Conservation (phyloP, 805 yeast genomes). For the Starmerella tilneyi region DNA sequence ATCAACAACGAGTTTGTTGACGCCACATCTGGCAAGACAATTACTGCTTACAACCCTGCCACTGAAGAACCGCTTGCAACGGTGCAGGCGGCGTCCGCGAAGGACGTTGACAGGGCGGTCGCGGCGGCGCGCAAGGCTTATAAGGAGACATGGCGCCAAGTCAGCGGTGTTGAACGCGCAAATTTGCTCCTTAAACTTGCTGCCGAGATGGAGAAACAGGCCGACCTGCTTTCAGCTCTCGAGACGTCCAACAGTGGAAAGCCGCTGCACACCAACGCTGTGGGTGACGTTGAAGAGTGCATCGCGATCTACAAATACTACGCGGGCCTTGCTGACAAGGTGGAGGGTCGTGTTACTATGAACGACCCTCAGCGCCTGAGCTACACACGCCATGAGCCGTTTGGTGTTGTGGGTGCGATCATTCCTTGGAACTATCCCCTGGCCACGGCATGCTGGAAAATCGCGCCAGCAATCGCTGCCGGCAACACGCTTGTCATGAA, state of each 20-base stretch:
- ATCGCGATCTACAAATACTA: slow-evolving; percentile 65
- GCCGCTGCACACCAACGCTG: slow-evolving; percentile 47
- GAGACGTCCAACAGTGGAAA: slow-evolving; percentile 89
- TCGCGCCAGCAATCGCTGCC: slow-evolving; percentile 85
- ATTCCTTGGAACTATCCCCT: slow-evolving; percentile 97
- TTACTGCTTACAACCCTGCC: slow-evolving; percentile 56
- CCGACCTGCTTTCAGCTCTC: slow-evolving; percentile 62
- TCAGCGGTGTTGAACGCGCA: slow-evolving; percentile 61
- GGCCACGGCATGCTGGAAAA: slow-evolving; percentile 88
- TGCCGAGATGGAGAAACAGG: slow-evolving; percentile 60
- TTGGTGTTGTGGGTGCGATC: slow-evolving; percentile 92
- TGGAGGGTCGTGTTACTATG: slow-evolving; percentile 63
- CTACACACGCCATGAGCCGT: slow-evolving; percentile 77
- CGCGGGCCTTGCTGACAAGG: slow-evolving; percentile 88
- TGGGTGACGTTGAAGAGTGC: slow-evolving; percentile 65
- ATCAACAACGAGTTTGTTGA: slow-evolving; percentile 53
- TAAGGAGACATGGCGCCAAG: slow-evolving; percentile 61
- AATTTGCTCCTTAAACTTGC: slow-evolving; percentile 59
- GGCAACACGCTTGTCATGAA: slow-evolving; percentile 84
- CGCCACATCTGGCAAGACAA: slow-evolving; percentile 49
- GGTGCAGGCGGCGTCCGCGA: slow-evolving; percentile 65
- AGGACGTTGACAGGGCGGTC: slow-evolving; percentile 77
- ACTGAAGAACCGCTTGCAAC: slow-evolving; percentile 61
- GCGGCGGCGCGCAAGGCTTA: slow-evolving; percentile 67
- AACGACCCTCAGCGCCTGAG: slow-evolving; percentile 64